Base-by-base conservation (phyloP, 2,329 filamentous ascomycete genomes). In the Xylaria sp. region DNA sequence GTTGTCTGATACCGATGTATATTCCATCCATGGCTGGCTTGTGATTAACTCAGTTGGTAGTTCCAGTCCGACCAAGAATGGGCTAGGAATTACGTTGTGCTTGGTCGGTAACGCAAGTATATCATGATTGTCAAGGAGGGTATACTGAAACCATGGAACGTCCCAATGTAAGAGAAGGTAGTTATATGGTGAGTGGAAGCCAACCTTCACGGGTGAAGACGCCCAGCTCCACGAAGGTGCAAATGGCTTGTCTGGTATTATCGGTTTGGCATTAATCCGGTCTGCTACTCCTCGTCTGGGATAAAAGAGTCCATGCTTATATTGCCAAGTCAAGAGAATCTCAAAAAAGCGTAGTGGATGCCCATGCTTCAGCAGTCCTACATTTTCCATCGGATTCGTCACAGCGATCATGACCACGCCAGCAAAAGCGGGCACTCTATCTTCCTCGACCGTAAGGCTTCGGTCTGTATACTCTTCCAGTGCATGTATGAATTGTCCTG, bases 181-280 rank as follows among this genome's bases (percentile, higher is more conserved):
- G n/a, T n/a, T n/a, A n/a, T n/a, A n/a, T n/a, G n/a, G n/a, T n/a
- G n/a, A n/a, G 20, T n/a, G 11, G 9, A 65, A 53, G 11, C 4
- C 1, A 2, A 46, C 13, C n/a, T 36, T 2, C 23, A 10, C 10
- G n/a, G 11, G 23, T 4, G 58, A 38, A 42, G 64, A 66, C 31
- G 58, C 64, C 64, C 64, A 66, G 44, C 64, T 66, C 64, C 64
- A 66, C 1, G 64, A 66, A 20, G 64, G 64, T 11, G 20, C 63
- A 28, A 28, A 56, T 65, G 38, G 26, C n/a, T 53, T 60, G 5
- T 26, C 33, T 26, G 20, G 46, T 6, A 49, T 38, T 40, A 33
- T 2, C 9, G 13, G 48, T 6, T 44, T 23, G 44, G 42, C 9
- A 10, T 11, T 23, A 23, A 46, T 3, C 38, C 38, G n/a, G 31